phyloP scores from a whole-genome alignment of 2,329 filamentous ascomycete genomes.

The Plenodomus tracheiphilus region DNA sequence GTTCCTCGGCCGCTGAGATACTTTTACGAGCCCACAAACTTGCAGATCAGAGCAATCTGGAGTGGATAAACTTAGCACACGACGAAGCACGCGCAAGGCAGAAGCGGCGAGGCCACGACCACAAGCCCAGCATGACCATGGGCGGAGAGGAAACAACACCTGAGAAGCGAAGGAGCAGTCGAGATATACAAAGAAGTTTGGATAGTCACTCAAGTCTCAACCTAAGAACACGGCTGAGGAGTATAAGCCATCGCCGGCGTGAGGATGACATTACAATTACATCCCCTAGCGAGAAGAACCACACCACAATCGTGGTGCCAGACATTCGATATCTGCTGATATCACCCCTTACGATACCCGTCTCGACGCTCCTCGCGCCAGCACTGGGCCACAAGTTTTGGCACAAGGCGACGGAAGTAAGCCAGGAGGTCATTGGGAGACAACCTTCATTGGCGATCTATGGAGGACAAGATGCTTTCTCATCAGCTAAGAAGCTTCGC shows the following conservation, averaged over 20 bases:
- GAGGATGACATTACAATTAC: conserved; percentile 8
- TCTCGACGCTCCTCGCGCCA: conserved; percentile 43
- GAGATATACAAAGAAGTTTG: conserved; percentile 42
- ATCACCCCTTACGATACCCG: conserved; percentile 52
- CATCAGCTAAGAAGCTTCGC: conserved; percentile 65
- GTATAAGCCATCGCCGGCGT: conserved; percentile 30
- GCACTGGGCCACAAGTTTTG: conserved; percentile 34
- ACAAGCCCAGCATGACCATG: conserved; percentile 39
- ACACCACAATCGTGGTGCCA: conserved; percentile 17
- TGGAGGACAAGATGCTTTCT: conserved; percentile 76
- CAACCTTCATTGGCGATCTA: conserved; percentile 67
- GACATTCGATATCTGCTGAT: conserved; percentile 49
- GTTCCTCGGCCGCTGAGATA: conserved; percentile 68
- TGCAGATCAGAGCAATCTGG: conserved; percentile 63
- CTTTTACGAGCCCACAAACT: conserved; percentile 69
- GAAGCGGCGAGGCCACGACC: conserved; percentile 32
- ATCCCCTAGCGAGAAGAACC: background rate
- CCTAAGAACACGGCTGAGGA: conserved; percentile 27
- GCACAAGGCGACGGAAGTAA: conserved; percentile 16
- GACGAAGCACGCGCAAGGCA: conserved; percentile 21
- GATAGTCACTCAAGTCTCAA: conserved; percentile 44
- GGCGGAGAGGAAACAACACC: conserved; percentile 54
- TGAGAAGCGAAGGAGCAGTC: conserved; percentile 46
- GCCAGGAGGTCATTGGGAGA: conserved; percentile 25
- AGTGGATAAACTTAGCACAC: conserved; percentile 40